Evolutionary conservation across 2,329 filamentous ascomycete species (phyloP), one percentile per base, ranked within the genome.

Genomic region (Dryadomyces quercus-mongolicae): DNA sequence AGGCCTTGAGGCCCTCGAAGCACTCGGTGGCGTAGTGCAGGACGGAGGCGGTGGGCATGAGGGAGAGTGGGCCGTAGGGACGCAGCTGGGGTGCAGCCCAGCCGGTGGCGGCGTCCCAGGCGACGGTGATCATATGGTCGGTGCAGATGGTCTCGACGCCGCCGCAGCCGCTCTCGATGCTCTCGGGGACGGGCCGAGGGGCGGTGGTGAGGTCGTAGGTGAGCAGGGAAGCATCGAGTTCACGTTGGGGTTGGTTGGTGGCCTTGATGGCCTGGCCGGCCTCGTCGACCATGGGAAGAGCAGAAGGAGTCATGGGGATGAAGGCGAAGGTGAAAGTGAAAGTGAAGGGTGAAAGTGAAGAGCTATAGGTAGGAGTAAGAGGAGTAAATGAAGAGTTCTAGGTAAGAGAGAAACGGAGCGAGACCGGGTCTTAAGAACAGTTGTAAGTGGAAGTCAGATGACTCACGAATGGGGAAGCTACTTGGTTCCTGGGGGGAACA

Each of bases 11-110:
- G 13, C 89, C 89, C 71, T 95, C 89, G 71, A 94, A 95, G 69
- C 89, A 94, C 70, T 92, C 86, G 49, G 88, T 94, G 12, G 88
- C 89, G 70, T 95, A 95, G 75, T 95, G 89, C 57, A 95, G 77
- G 57, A 84, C 82, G 3, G 83, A 87, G 15, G 88, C 87, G 5
- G 85, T 91, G 40, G 89, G 89, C 73, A 88, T 85, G 63, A 95
- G 81, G 58, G 77, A 77, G 53, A 95, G 72, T 12, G 87, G 85
- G 0, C 86, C 86, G 68, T 88, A 93, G 25, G 88, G 86, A 66
- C 81, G 80, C 56, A 94, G 77, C 62, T 85, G 77, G 1, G 89
- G 89, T 1, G 78, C 74, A 42, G 77, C 75, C 89, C 89, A 95
- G 62, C 89, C 89, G 20, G 70, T 65, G 46, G 71, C 66, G 21